Evolutionary conservation across 768 basidiomycete species (phyloP), one percentile per base, ranked within the genome.

Genomic region (Cystofilobasidium bisporidii): DNA sequence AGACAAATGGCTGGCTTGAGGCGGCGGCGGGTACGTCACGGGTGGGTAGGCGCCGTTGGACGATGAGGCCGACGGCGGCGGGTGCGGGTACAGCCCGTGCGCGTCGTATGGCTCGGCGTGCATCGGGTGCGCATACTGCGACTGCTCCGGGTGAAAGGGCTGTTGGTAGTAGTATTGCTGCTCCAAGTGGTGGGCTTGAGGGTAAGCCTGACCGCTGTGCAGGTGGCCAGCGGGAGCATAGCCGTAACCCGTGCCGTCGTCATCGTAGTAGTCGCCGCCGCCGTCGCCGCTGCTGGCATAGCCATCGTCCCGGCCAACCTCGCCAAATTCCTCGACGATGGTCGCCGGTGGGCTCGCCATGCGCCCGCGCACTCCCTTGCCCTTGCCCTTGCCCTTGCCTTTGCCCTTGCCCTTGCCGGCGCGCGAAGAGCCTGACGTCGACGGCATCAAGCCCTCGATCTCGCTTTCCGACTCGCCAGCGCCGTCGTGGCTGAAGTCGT

Each of bases 341-440:
- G 53, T 56, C 53, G 53, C 53, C 28, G 53, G 53, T 15, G 53
- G 53, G 53, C 53, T 56, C 8, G 53, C 30, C 47, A n/a, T n/a
- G 28, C 26, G 53, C 53, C 53, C 53, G 14, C n/a, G 22, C 3
- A 24, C 47, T 22, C 53, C 50, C 24, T 55, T 55, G 20, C 50
- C 50, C 50, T 55, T 55, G 26, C 50, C 53, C 18, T 32, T 28
- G 53, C 53, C 53, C 53, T 56, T 56, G 17, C 53, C 53, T 17
- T 48, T 48, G 43, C 47, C 47, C 41, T 43, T 20, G 26, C 48
- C 48, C 4, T 1, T 4, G 53, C 28, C 17, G 15, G 14, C 30
- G 18, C 28, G 53, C 28, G 53, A 32, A 2, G 48, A 50, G 30
- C 28, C 28, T 3, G 28, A 28, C 3, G 5, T 30, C 8, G 53